phyloP scores from a whole-genome alignment of 2,329 filamentous ascomycete species.

The Emydomyces testavorans region DNA sequence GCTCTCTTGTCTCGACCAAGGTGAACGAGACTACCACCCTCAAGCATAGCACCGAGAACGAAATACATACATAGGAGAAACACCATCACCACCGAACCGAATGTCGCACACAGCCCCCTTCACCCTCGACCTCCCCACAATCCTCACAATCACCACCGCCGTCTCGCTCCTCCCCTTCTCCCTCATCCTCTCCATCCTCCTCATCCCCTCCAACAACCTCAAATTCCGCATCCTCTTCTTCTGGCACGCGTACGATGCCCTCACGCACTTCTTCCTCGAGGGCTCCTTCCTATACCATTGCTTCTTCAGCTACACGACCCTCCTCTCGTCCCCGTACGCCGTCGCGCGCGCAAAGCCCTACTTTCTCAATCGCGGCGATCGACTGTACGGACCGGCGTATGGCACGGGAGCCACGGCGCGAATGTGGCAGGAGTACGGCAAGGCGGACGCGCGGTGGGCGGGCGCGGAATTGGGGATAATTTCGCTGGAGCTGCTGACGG shows the following conservation, averaged over 20 bases:
- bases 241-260: slow-evolving; percentile 87
- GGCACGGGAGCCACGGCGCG: slow-evolving; percentile 43
- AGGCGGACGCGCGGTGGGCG: slow-evolving; percentile 52
- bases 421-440: slow-evolving; percentile 56
- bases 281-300: slow-evolving; percentile 87
- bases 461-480: slow-evolving; percentile 49
- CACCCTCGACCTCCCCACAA: slow-evolving; percentile 28
- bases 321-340: slow-evolving; percentile 21
- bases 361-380: slow-evolving; percentile 44
- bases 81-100: no score
- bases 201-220: slow-evolving; percentile 45
- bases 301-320: slow-evolving; percentile 57
- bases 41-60: not conserved
- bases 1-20: no score
- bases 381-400: slow-evolving; percentile 50
- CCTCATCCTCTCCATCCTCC: slow-evolving; percentile 37
- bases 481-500: slow-evolving; percentile 50
- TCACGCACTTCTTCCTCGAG: slow-evolving; percentile 86
- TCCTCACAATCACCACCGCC: slow-evolving; percentile 44
- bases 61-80: no score
- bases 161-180: slow-evolving; percentile 45
- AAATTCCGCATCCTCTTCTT: slow-evolving; percentile 68
- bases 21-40: no score
- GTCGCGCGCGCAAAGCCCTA: slow-evolving; percentile 25
- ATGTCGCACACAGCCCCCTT: slow-evolving; percentile 14